Evolutionary conservation across 108 stramenopile species (phyloP), one percentile per base, ranked within the genome.

Genomic region (Skeletonema marinoi): DNA sequence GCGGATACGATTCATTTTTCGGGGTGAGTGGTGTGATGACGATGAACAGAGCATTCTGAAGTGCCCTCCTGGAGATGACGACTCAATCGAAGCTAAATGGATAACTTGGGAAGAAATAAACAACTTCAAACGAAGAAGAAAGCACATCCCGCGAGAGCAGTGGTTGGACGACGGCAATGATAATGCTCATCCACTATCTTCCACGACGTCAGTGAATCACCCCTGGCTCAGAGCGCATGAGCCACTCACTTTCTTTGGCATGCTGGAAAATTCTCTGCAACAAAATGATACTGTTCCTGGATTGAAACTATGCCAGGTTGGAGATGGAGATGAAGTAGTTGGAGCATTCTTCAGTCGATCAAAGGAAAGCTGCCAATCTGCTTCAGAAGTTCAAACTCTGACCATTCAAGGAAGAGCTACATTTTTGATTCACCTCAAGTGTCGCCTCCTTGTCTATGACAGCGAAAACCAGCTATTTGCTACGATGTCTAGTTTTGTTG

Each of bases 161-260:
- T 50, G 63, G 66, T 17, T 75, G 14, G 31, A 21, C 11, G 56
- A 62, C n/a, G 1, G 50, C 6, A 31, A 64, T 2, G 29, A 54
- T 4, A 41, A 11, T 50, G 36, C 30, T 8, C 56, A 59, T 56
- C 12, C 16, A 17, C 16, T 16, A 6, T 31, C 54, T 11, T 16
- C 31, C 38, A 32, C 25, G 12, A 56, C 17, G 16, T 30, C 39
- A 19, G 42, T 11, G 38, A 39, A 38, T 38, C 56, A 75, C 32
- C 66, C 56, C 33, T 67, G 74, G 74, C 50, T 75, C 13, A 66
- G 74, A 67, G 65, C 44, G n/a, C 74, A 75, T 16, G 74, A 75
- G 32, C 74, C 74, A 10, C 14, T 61, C 13, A 75, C 74, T 35
- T 75, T 66, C 41, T 75, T 66, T 30, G 66, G 59, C 30, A 67